Evolutionary conservation across 2,329 filamentous ascomycete genomes (phyloP), one percentile per base, ranked within the genome.

Genomic region (Colletotrichum euphorbiae): DNA sequence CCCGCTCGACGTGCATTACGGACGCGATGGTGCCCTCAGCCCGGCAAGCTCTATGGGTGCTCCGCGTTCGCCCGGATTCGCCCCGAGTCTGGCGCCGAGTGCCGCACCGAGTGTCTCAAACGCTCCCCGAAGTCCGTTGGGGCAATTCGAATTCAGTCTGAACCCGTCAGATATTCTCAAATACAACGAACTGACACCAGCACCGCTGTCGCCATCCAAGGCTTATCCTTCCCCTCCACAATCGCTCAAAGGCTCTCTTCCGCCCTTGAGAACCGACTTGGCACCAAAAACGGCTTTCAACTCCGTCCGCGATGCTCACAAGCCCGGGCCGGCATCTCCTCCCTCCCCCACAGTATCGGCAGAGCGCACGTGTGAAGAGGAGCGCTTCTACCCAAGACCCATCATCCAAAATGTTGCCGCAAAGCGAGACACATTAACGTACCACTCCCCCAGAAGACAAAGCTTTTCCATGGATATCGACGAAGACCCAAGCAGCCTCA

Each of bases 401-500:
- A 75, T 85, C 4, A 82, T 87, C 43, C 81, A 80, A 38, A 82
- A 82, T 48, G 82, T 85, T 0, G 71, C 74, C n/a, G 83, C 85
- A 3, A 84, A 82, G 73, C 82, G 85, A 36, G 84, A 88, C 48
- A 86, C 84, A 1, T 72, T 85, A 13, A 82, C 82, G 0, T 80
- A 84, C 19, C 79, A 80, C 69, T 78, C 80, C 0, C 79, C 83
- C 2, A 78, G 81, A 19, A 79, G 82, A 40, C 78, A 79, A 51
- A 88, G 85, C 71, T 77, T 87, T 61, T 81, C 82, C 4, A 83
- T 84, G 77, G 81, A 82, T 64, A 78, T 86, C 12, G 82, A 85
- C 38, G 77, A 62, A n/a, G 52, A 57, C 3, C 17, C 40, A 13
- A 46, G 55, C 15, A 51, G 43, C 11, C 55, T 69, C 50, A 50